phyloP scores from a whole-genome alignment of 148 eudicot genomes.

The Amaranthus hypochondriacus region DNA sequence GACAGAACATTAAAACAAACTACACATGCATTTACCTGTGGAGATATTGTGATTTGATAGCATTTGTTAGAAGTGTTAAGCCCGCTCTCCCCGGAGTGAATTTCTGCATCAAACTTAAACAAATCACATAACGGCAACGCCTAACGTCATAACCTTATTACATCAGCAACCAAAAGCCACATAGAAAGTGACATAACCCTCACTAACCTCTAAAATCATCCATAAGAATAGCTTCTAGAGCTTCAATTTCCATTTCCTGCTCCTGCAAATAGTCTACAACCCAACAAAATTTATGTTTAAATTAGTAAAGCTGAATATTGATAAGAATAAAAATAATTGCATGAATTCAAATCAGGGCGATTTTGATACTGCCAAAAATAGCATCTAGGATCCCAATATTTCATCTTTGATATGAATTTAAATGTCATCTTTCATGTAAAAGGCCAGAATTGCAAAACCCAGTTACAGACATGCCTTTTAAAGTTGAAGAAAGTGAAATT shows the following conservation, averaged over 20 bases:
- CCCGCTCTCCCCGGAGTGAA: constrained; percentile 91
- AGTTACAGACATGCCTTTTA: neutral
- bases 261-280: constrained; percentile 66
- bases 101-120: constrained; percentile 52
- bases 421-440: neutral
- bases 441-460: neutral
- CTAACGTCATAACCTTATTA: neutral
- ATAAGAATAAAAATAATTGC: too few relatives aligned
- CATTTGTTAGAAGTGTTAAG: constrained; percentile 80
- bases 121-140: neutral
- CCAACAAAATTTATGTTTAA: neutral
- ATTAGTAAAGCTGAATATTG: neutral
- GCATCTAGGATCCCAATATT: neutral
- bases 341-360: neutral
- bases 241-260: constrained; percentile 95
- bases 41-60: constrained; percentile 63
- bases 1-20: neutral
- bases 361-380: too few relatives aligned
- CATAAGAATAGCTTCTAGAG: constrained; percentile 80
- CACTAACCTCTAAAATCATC: constrained; percentile 77
- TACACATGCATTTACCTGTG: constrained; percentile 46
- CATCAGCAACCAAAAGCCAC: neutral
- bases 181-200: neutral
- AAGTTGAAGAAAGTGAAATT: too few relatives aligned
- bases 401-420: neutral